Conservation (phyloP, 257 asterid species). For the Nicotiana attenuata region DNA sequence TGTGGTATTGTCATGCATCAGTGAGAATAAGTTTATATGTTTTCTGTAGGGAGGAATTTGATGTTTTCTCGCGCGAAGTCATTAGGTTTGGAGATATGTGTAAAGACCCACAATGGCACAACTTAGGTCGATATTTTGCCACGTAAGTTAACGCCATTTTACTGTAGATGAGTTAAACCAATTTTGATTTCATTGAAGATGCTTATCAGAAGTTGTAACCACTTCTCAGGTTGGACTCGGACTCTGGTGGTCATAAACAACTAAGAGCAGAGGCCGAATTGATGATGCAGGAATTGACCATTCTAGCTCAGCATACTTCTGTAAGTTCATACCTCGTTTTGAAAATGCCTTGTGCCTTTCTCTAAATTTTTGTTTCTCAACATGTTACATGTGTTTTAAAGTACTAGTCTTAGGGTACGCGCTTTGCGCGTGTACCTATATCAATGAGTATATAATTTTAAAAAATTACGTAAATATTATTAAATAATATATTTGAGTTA, state of each 20-base stretch:
- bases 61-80: slow-evolving; percentile 83
- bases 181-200: not conserved
- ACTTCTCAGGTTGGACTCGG: slow-evolving; percentile 76
- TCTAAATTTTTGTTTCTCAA: not conserved
- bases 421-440: no score
- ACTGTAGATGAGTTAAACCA: not conserved
- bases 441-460: no score
- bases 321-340: slow-evolving; percentile 42
- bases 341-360: not conserved
- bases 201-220: not conserved
- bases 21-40: slow-evolving; percentile 9
- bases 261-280: slow-evolving; percentile 69
- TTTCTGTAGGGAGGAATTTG: slow-evolving; percentile 81
- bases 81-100: slow-evolving; percentile 89
- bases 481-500: no score
- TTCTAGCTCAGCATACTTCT: slow-evolving; percentile 88
- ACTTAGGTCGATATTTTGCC: slow-evolving; percentile 68
- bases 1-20: not conserved
- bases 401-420: no score
- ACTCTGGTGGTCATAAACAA: slow-evolving; percentile 54
- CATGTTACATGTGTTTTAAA: not conserved
- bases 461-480: no score
- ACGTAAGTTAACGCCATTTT: slow-evolving; percentile 43
- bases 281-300: slow-evolving; percentile 82
- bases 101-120: slow-evolving; percentile 99